Conservation (phyloP, 176 grass and related monocot genomes). For the Raddia distichophylla region DNA sequence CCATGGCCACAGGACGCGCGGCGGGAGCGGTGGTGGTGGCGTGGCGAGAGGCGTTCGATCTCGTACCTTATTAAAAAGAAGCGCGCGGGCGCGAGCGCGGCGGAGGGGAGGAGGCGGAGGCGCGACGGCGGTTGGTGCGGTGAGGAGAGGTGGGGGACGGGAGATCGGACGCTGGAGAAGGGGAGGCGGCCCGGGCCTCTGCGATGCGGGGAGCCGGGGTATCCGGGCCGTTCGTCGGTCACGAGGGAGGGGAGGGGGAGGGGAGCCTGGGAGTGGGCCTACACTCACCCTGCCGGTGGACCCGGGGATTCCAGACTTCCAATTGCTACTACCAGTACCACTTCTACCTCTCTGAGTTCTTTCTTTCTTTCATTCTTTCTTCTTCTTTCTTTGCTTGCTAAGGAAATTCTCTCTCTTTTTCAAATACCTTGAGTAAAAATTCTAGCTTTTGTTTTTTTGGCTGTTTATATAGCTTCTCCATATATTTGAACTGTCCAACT, state of each 20-base stretch:
- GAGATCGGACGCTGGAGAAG: conserved; percentile 86
- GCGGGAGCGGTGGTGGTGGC: not conserved
- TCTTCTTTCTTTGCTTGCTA: too few species aligned
- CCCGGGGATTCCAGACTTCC: not conserved
- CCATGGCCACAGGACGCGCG: not conserved
- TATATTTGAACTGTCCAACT: too few species aligned
- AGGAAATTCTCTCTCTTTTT: too few species aligned
- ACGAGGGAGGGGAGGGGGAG: conserved; percentile 24
- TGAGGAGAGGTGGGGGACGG: conserved; percentile 51
- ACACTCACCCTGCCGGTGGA: conserved; percentile 20
- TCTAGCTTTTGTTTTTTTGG: too few species aligned
- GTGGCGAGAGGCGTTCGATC: conserved; percentile 28
- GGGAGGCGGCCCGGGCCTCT: conserved; percentile 42
- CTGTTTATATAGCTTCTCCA: too few species aligned
- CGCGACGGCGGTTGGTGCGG: conserved; percentile 35
- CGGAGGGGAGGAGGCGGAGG: not conserved
- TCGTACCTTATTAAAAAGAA: conserved; percentile 48
- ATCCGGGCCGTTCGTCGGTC: conserved; percentile 60
- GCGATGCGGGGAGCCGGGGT: conserved; percentile 38
- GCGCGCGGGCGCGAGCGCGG: conserved; percentile 30
- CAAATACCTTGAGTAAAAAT: too few species aligned
- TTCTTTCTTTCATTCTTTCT: too few species aligned
- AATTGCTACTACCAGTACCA: too few species aligned
- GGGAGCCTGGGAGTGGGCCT: conserved; percentile 24
- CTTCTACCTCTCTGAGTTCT: too few species aligned